These are phyloP conservation scores for Kluyveromyces nonfermentans DNA, from an alignment of 805 yeast genomes.

Conservation along the genomic window DNA sequence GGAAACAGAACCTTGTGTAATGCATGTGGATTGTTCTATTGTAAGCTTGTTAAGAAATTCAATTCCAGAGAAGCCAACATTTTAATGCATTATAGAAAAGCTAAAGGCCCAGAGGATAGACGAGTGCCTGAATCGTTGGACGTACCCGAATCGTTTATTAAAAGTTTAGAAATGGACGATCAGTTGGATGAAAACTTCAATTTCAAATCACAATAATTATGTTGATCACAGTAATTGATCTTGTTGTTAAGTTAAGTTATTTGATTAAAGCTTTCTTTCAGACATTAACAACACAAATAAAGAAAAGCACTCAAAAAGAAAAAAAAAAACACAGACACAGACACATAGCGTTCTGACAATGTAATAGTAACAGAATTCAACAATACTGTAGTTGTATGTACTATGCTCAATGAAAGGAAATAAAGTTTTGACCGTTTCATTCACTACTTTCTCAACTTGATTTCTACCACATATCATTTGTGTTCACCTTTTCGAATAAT, in stretches of 20 bases:
- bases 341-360: neutral
- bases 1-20: conserved; percentile 80
- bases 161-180: conserved; percentile 9
- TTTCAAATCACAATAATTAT: neutral
- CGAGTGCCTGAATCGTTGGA: conserved; percentile 20
- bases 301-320: too few relatives aligned
- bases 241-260: neutral
- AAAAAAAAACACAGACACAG: too few relatives aligned
- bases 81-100: conserved; percentile 21
- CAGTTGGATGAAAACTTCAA: conserved; percentile 7
- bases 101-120: conserved; percentile 22
- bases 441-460: too few relatives aligned
- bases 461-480: too few relatives aligned
- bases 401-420: neutral
- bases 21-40: conserved; percentile 80
- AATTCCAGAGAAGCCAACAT: conserved; percentile 22
- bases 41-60: conserved; percentile 42
- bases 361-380: neutral
- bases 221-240: neutral
- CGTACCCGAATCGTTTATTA: conserved; percentile 20
- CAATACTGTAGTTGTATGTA: neutral
- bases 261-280: neutral
- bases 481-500: neutral
- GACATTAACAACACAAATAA: neutral
- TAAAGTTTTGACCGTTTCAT: too few relatives aligned